A percentile compares a stretch with the other conserved stretches of the same genome.
phyloP scores from a whole-genome alignment of 192 early-diverging fungal genomes.

The Umbelopsis isabellina region DNA sequence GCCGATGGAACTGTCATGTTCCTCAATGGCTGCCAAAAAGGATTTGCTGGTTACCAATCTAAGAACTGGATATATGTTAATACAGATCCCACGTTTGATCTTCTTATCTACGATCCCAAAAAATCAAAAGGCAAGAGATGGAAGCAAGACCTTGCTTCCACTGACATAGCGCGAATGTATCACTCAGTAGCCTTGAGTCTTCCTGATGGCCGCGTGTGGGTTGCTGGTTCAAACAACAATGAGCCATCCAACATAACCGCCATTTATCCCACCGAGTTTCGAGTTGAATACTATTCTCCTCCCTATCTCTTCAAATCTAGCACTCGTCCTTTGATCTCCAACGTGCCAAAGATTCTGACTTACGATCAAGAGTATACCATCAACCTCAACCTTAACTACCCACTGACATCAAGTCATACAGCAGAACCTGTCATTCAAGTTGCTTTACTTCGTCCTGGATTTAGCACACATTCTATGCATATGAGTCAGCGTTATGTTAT shows the following conservation, averaged over 20 bases:
- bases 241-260: constrained; percentile 37
- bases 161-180: constrained; percentile 66
- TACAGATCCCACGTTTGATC: constrained; percentile 49
- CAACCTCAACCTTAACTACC: constrained; percentile 25
- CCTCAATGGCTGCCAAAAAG: constrained; percentile 59
- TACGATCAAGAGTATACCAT: constrained; percentile 31
- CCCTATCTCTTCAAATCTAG: constrained; percentile 48
- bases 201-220: constrained; percentile 60
- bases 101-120: constrained; percentile 57
- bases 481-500: constrained; percentile 58
- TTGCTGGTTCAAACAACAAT: constrained; percentile 63
- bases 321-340: constrained; percentile 42
- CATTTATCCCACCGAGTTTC: constrained; percentile 56
- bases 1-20: constrained; percentile 56
- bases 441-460: constrained; percentile 50
- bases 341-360: constrained; percentile 28
- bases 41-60: constrained; percentile 50
- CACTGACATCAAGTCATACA: constrained; percentile 9
- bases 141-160: constrained; percentile 45
- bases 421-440: constrained; percentile 35
- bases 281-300: constrained; percentile 56
- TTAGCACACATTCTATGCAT: constrained; percentile 56
- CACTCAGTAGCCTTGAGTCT: constrained; percentile 57
- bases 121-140: constrained; percentile 45
- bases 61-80: constrained; percentile 24